A percentile compares a stretch with the other conserved stretches of the same genome.
These are phyloP conservation scores for Cystofilobasidium bisporidii DNA, from an alignment of 768 basidiomycete genomes.

Conservation along the genomic window DNA sequence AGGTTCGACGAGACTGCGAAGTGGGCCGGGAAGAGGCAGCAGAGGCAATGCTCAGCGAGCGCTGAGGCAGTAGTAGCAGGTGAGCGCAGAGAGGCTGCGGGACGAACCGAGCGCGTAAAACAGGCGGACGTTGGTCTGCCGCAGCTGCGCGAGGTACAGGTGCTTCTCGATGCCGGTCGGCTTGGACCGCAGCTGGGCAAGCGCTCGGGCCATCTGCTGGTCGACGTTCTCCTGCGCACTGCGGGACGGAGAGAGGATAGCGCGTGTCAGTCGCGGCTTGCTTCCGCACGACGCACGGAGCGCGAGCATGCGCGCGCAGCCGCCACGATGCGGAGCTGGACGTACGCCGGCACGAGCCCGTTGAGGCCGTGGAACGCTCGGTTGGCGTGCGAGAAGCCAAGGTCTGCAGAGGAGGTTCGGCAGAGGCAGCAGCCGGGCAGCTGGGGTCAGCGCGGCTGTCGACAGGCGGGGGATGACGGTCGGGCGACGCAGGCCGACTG, in stretches of 20 bases:
- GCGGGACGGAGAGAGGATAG: not conserved
- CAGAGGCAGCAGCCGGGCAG: not conserved
- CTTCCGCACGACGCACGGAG: not conserved
- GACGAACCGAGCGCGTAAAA: slow-evolving; percentile 69
- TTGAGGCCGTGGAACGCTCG: slow-evolving; percentile 6
- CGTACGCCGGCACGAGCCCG: slow-evolving; percentile 19
- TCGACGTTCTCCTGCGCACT: slow-evolving; percentile 15
- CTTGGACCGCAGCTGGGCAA: slow-evolving; percentile 21
- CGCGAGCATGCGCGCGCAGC: no score
- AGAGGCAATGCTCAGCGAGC: slow-evolving; percentile 14
- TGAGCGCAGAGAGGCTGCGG: slow-evolving; percentile 39
- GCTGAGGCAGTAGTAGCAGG: no score
- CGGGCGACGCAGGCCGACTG: not conserved
- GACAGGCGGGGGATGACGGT: not conserved
- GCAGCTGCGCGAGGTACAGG: slow-evolving; percentile 68
- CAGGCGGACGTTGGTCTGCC: slow-evolving; percentile 58
- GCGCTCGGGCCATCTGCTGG: slow-evolving; percentile 11
- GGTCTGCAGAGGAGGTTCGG: slow-evolving; percentile 5
- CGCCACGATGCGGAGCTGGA: not conserved
- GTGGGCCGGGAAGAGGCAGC: not conserved
- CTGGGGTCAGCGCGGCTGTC: not conserved
- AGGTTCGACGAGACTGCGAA: slow-evolving; percentile 17
- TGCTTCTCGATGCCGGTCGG: slow-evolving; percentile 53
- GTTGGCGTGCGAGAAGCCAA: slow-evolving; percentile 15
- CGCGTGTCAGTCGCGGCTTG: not conserved